Percentiles rank a stretch among this genome's conserved stretches.
Evolutionary conservation across 176 grass and related monocot genomes (phyloP).

Genomic region (Poa pratensis): DNA sequence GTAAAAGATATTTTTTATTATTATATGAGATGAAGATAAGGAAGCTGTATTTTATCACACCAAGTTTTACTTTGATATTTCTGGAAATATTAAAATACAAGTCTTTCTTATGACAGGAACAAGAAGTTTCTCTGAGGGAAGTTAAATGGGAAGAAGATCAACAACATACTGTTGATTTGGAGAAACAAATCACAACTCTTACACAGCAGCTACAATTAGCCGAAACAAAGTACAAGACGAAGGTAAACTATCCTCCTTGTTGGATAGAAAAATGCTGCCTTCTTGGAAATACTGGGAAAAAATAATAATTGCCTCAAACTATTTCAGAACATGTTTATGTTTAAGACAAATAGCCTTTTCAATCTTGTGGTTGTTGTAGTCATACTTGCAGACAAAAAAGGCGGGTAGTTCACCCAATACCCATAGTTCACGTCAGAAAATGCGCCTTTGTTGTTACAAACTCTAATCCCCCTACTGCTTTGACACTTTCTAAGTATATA

Average conservation of each 20-base stretch:
- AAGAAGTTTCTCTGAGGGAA: too few species aligned
- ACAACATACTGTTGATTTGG: constrained; percentile 32
- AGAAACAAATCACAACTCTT: constrained; percentile 55
- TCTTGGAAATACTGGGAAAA: not conserved
- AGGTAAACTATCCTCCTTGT: constrained; percentile 45
- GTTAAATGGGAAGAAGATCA: too few species aligned
- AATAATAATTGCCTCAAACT: not conserved
- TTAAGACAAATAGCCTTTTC: not conserved
- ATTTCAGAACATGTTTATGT: not conserved
- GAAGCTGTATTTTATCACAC: too few species aligned
- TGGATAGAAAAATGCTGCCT: not conserved
- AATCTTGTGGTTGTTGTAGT: not conserved
- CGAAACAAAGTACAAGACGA: constrained; percentile 49
- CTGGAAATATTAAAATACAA: too few species aligned
- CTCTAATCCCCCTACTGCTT: not conserved
- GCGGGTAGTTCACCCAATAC: constrained; percentile 1
- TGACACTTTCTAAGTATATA: not conserved
- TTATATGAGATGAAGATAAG: too few species aligned
- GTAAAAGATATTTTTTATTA: too few species aligned
- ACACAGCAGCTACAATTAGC: constrained; percentile 49
- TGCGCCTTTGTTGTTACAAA: not conserved
- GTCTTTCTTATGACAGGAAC: too few species aligned
- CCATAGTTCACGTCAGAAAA: not conserved
- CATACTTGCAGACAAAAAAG: not conserved
- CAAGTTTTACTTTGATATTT: too few species aligned